Percentiles rank a stretch among this genome's conserved stretches.
phyloP scores from a whole-genome alignment of 352 stramenopile species.

The Pythium myriotylum region DNA sequence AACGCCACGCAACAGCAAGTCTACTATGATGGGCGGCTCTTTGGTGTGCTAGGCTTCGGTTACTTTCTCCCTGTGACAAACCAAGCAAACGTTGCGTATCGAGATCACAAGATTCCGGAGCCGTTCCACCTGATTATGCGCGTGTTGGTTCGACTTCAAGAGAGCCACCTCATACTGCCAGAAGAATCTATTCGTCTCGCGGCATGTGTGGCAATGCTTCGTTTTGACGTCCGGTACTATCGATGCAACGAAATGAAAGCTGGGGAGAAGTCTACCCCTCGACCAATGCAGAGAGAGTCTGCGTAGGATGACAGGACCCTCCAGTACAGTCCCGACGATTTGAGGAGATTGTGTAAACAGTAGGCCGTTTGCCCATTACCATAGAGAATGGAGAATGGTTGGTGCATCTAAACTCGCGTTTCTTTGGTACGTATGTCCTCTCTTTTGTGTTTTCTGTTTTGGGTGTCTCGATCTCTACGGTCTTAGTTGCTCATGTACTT shows the following conservation, averaged over 20 bases:
- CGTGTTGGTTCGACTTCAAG: conserved; percentile 56
- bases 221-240: conserved; percentile 54
- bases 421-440: too few relatives aligned
- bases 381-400: too few relatives aligned
- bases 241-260: conserved; percentile 27
- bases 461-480: background rate
- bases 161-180: conserved; percentile 54
- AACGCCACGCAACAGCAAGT: conserved; percentile 34
- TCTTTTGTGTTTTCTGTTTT: too few relatives aligned
- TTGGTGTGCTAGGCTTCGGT: conserved; percentile 58
- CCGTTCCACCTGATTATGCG: conserved; percentile 59
- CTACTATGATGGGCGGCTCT: conserved; percentile 57
- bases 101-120: conserved; percentile 51
- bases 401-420: too few relatives aligned
- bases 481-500: conserved; percentile 86
- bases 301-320: too few relatives aligned
- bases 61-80: conserved; percentile 62
- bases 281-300: background rate
- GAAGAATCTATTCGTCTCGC: conserved; percentile 54
- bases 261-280: background rate
- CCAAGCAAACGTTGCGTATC: conserved; percentile 53
- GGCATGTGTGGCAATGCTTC: conserved; percentile 51
- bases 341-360: too few relatives aligned
- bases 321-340: too few relatives aligned
- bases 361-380: too few relatives aligned